Conservation (phyloP, 495 filamentous ascomycete species). For the Xylaria intraflava region DNA sequence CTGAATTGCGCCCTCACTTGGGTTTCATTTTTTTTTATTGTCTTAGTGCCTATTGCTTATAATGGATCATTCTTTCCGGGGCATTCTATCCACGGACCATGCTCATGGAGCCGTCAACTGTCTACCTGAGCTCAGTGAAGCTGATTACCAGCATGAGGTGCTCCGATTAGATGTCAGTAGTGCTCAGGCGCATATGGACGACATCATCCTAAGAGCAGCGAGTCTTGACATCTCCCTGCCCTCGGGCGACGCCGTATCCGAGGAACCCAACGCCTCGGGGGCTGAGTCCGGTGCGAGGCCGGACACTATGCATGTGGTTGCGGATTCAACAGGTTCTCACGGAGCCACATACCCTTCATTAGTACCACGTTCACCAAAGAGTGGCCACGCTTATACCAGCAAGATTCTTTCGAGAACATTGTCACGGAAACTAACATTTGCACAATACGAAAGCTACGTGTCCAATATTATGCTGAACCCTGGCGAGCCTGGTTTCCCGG, state of each 20-base stretch:
- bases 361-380: conserved; percentile 30
- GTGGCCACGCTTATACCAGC: conserved; percentile 7
- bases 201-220: conserved; percentile 33
- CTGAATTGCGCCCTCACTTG: conserved; percentile 14
- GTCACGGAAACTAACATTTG: conserved; percentile 41
- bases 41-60: conserved; percentile 3
- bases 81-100: conserved; percentile 12
- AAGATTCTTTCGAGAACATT: conserved; percentile 24
- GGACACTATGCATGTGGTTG: conserved; percentile 29
- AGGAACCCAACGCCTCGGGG: conserved; percentile 22
- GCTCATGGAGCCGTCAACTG: conserved; percentile 9
- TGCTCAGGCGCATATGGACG: conserved; percentile 36
- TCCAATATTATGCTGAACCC: conserved; percentile 34
- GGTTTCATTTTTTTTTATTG: conserved; percentile 8
- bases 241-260: conserved; percentile 14
- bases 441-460: conserved; percentile 48
- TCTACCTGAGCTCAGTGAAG: conserved; percentile 34
- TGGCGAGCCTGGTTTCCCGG: conserved; percentile 31
- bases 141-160: conserved; percentile 39
- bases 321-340: conserved; percentile 30
- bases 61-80: conserved; percentile 22
- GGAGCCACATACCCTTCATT: conserved; percentile 27
- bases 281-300: conserved; percentile 32
- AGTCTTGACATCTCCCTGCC: conserved; percentile 38
- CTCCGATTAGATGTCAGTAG: conserved; percentile 29